Evolutionary conservation across 768 basidiomycete species (phyloP), one percentile per base, ranked within the genome.

Genomic region (Amanita phalloides): DNA sequence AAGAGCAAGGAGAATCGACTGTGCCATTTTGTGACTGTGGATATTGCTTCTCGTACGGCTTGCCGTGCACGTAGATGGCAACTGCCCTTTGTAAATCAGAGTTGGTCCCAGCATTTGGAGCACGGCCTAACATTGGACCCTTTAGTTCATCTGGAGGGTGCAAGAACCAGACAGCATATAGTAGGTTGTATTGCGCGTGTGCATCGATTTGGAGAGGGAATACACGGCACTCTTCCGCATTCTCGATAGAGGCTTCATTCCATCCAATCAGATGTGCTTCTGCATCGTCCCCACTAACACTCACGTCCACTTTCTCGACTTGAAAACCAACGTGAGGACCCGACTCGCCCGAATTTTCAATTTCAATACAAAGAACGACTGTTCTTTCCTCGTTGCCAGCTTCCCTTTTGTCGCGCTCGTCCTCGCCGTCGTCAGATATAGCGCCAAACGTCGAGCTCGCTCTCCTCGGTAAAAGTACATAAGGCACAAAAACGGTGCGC

Each of bases 401-500:
- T 37, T 85, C 85, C 54, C 81, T 71, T 50, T 72, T 62, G 51
- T 78, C 76, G n/a, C 71, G 69, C 38, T 78, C 75, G 47, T 74
- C 75, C 37, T 70, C 71, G 5, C 71, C 71, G 3, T 62, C 53
- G 3, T 63, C 62, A 10, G 62, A 58, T 10, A 59, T 49, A 7
- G 53, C 55, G 9, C 56, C 60, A 10, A 62, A 57, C 11, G 59
- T 48, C 5, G 51, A 56, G 10, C 56, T 60, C 35, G 66, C 64
- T 14, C 57, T 58, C 30, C 74, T 74, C 1, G 81, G 79, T 3
- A 90, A 68, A 42, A 91, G 72, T 20, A 93, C 78, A 57, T 90
- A 84, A 0, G 93, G 93, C 9, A 94, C 82, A 56, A 93, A 90
- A 4, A 92, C 86, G 0, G 91, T 93, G n/a, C 91, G 78, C 93